Conservation (phyloP, 106 monocot species). For the Acorus calamus region DNA sequence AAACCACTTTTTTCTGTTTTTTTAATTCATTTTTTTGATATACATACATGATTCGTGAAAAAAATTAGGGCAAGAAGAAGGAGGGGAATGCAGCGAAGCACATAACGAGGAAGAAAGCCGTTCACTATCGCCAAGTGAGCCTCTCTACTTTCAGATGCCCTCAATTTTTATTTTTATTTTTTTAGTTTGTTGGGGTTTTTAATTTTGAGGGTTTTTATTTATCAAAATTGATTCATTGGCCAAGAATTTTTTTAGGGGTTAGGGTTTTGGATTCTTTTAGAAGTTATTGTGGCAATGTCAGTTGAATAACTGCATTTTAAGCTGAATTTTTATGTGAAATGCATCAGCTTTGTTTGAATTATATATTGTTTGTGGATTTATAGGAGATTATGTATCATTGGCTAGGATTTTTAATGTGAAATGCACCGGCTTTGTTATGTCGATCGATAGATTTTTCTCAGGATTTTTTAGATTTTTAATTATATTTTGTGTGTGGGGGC, state of each 20-base stretch:
- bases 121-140: constrained; percentile 60
- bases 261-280: no score
- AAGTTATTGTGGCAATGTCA: no score
- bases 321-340: no score
- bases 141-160: constrained; percentile 64
- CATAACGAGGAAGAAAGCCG: constrained; percentile 84
- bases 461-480: not conserved
- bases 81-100: constrained; percentile 89
- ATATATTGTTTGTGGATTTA: no score
- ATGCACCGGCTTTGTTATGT: not conserved
- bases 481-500: not conserved
- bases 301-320: no score
- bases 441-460: not conserved
- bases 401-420: no score
- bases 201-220: not conserved
- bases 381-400: no score
- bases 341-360: no score
- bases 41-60: no score
- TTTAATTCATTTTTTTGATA: no score
- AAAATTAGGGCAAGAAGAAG: constrained; percentile 76
- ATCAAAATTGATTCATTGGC: not conserved
- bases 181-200: not conserved
- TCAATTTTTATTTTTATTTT: not conserved
- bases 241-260: no score
- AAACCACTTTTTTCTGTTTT: no score